phyloP scores from a whole-genome alignment of 2,329 filamentous ascomycete genomes.

The Aspergillus oerlinghausenensis region DNA sequence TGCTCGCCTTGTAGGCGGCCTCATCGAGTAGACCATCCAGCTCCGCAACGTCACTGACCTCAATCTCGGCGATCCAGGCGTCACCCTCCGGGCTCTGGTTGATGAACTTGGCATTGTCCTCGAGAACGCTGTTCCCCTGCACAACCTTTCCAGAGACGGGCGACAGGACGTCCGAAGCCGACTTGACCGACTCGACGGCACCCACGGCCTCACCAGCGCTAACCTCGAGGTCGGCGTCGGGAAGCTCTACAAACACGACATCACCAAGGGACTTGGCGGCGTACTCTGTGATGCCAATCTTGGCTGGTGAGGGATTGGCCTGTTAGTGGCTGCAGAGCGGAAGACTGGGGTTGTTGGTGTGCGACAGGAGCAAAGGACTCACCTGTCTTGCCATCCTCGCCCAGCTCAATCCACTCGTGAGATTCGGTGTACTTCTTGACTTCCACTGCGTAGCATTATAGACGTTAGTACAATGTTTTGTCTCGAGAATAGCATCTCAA shows the following conservation, averaged over 20 bases:
- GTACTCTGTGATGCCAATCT: constrained; percentile 82
- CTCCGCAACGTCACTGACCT: constrained; percentile 66
- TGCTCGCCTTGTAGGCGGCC: constrained; percentile 67
- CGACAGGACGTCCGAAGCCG: constrained; percentile 92
- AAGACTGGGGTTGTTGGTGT: background rate
- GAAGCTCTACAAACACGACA: constrained; percentile 95
- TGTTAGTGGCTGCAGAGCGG: background rate
- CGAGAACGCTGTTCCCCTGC: constrained; percentile 68
- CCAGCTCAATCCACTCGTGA: constrained; percentile 96
- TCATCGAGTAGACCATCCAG: constrained; percentile 72
- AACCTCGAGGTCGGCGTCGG: constrained; percentile 64
- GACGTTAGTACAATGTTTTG: constrained; percentile 18
- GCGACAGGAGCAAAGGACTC: constrained; percentile 7
- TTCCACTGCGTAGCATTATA: constrained; percentile 28
- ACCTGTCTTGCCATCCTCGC: constrained; percentile 74
- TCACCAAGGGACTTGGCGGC: constrained; percentile 90
- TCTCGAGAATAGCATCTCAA: background rate
- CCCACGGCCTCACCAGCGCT: constrained; percentile 78
- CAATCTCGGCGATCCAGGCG: constrained; percentile 89
- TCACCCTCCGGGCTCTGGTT: constrained; percentile 87
- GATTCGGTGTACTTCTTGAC: constrained; percentile 88
- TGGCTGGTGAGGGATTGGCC: constrained; percentile 42
- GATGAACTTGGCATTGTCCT: constrained; percentile 80
- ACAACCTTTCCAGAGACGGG: constrained; percentile 74
- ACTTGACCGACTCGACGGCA: constrained; percentile 97